Percentiles rank a stretch among this genome's conserved stretches.
These are phyloP conservation scores for Podospora tetraspora DNA, from an alignment of 495 filamentous ascomycete genomes.

Conservation along the genomic window DNA sequence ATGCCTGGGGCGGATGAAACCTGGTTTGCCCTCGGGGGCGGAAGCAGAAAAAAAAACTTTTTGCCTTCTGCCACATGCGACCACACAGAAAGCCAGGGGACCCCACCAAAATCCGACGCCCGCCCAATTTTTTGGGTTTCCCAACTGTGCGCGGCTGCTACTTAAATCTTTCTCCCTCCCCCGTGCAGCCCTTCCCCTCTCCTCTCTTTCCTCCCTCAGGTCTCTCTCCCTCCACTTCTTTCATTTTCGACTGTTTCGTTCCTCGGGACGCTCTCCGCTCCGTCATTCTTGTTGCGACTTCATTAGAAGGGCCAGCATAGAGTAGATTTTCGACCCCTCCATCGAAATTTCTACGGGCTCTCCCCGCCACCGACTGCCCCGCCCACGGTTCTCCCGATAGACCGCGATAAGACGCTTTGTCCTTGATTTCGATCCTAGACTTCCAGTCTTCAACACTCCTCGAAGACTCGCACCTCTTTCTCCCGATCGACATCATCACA, in stretches of 20 bases:
- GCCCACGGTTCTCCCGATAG: slow-evolving; percentile 27
- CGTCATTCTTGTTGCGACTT: slow-evolving; percentile 28
- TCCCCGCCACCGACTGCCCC: slow-evolving; percentile 2
- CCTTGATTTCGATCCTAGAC: slow-evolving; percentile 13
- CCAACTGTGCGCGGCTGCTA: not conserved
- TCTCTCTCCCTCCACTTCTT: slow-evolving; percentile 15
- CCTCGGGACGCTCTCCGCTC: slow-evolving; percentile 28
- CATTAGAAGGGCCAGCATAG: slow-evolving; percentile 34
- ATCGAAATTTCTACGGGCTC: slow-evolving; percentile 36
- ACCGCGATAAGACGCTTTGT: slow-evolving; percentile 15
- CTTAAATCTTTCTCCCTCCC: slow-evolving; percentile 26
- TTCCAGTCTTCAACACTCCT: slow-evolving; percentile 13
- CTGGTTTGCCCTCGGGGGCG: slow-evolving; percentile 12
- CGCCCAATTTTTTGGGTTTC: slow-evolving; percentile 9
- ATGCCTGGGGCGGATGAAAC: slow-evolving; percentile 16
- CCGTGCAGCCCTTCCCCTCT: slow-evolving; percentile 1
- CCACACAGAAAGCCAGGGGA: slow-evolving; percentile 12
- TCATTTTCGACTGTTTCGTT: slow-evolving; percentile 25
- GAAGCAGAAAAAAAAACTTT: slow-evolving; percentile 28
- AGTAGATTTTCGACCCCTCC: slow-evolving; percentile 37
- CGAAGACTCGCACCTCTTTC: slow-evolving; percentile 8
- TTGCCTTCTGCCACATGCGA: slow-evolving; percentile 24
- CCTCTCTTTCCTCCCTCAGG: slow-evolving; percentile 10
- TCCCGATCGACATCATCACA: slow-evolving; percentile 17
- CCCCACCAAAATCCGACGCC: slow-evolving; percentile 4